These are phyloP conservation scores for Nicotiana obtusifolia DNA, from an alignment of 257 asterid genomes.

Conservation along the genomic window DNA sequence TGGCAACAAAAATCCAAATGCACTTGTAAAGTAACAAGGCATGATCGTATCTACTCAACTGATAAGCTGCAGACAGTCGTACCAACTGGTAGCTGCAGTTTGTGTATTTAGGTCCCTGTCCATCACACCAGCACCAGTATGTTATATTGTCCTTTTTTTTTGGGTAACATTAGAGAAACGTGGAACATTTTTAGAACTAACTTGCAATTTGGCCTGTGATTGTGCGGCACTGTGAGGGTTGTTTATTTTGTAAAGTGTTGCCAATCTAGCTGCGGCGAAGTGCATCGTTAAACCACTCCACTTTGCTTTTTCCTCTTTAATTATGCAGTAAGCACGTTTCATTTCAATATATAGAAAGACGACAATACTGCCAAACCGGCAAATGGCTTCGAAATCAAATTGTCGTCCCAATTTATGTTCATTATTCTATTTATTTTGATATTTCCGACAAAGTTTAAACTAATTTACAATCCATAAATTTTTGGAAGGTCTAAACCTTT, in stretches of 20 bases:
- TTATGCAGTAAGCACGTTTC: not conserved
- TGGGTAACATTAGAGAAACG: not conserved
- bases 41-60: not conserved
- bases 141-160: not conserved
- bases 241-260: not conserved
- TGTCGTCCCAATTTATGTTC: not conserved
- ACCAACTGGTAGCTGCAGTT: not conserved
- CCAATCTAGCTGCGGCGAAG: not conserved
- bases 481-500: not conserved
- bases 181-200: not conserved
- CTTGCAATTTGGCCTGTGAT: not conserved
- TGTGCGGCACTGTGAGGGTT: not conserved
- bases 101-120: not conserved
- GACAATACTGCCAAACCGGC: no score
- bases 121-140: not conserved
- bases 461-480: not conserved
- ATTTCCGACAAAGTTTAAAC: not conserved
- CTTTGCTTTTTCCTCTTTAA: not conserved
- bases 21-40: not conserved
- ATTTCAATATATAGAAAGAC: no score
- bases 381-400: no score
- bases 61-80: not conserved
- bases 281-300: not conserved
- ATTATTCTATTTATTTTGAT: not conserved
- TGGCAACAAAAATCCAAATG: not conserved